Evolutionary conservation across 2,329 filamentous ascomycete genomes (phyloP), one percentile per base, ranked within the genome.

Genomic region (Trichoderma aggressivum): DNA sequence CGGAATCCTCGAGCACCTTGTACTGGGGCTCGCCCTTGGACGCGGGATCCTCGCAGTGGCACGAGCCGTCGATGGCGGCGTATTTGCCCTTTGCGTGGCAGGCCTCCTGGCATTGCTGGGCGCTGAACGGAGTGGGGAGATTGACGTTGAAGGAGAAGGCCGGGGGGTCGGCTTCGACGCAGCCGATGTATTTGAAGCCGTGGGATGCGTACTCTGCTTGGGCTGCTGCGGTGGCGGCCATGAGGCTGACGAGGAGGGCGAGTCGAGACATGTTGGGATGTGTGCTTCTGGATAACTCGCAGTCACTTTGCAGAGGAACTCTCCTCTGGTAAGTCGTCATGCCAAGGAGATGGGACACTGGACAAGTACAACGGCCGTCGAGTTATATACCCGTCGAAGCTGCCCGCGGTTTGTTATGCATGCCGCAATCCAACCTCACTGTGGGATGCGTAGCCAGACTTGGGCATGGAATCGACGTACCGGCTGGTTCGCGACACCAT

Each of bases 121-220:
- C 62, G 32, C 73, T 74, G 34, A 77, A 76, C 5, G 72, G 36
- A 1, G 47, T 7, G n/a, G 64, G 10, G 26, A 78, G 68, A 12
- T 73, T 36, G 39, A 71, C 64, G 24, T 56, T 39, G 50, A 72
- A 34, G 28, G 74, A 64, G 55, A 79, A 79, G 14, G 61, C 39
- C 12, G 70, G 32, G 5, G 72, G 68, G 5, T 72, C 53, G 64
- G 73, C 73, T 34, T 75, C 55, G 60, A 77, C 75, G 75, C 79
- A 80, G 70, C 78, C 79, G 68, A 79, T 64, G 70, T 78, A 79
- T 56, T 75, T 65, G 70, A 74, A 77, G 14, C 72, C 71, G 24
- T 69, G 10, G 64, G 71, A 28, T 59, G 75, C 70, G 50, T 72
- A 69, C 12, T 72, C 68, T 12, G 73, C 55, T 47, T 76, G 74